Conservation (phyloP, 768 basidiomycete species). For the Rhizopogon vinicolor region DNA sequence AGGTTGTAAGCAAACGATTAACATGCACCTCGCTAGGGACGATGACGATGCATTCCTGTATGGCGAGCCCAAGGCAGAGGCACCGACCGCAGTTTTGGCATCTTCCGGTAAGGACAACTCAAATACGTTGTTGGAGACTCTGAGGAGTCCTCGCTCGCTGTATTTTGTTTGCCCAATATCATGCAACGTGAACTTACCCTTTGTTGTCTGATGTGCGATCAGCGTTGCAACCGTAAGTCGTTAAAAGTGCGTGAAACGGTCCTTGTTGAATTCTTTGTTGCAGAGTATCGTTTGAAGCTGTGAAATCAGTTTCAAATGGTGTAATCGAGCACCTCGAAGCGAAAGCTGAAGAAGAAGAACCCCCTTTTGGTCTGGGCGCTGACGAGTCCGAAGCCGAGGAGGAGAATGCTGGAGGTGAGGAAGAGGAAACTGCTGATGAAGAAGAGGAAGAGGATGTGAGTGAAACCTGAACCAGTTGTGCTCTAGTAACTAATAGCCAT, state of each 20-base stretch:
- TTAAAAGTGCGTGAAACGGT: slow-evolving; percentile 21
- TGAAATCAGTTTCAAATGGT: slow-evolving; percentile 39
- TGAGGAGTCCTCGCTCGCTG: slow-evolving; percentile 27
- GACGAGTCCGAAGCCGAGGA: slow-evolving; percentile 25
- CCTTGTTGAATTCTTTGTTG: slow-evolving; percentile 16
- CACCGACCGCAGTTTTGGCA: slow-evolving; percentile 26
- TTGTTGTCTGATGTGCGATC: slow-evolving; percentile 34
- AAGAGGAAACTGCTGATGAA: slow-evolving; percentile 22
- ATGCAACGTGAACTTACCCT: slow-evolving; percentile 36
- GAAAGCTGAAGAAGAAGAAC: slow-evolving; percentile 33
- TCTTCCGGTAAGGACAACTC: slow-evolving; percentile 45
- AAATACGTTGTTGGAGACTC: slow-evolving; percentile 18
- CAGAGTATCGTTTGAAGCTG: slow-evolving; percentile 38
- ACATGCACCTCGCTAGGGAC: slow-evolving; percentile 42
- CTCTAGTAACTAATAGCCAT: slow-evolving; percentile 4
- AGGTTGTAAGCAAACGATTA: slow-evolving; percentile 14
- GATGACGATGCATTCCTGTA: slow-evolving; percentile 83
- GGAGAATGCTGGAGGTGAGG: slow-evolving; percentile 38
- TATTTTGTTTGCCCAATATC: slow-evolving; percentile 30
- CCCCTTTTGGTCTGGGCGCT: slow-evolving; percentile 21
- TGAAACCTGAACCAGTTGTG: slow-evolving; percentile 2
- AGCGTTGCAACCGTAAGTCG: slow-evolving; percentile 66
- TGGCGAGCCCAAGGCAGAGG: slow-evolving; percentile 43
- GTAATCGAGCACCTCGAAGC: slow-evolving; percentile 47
- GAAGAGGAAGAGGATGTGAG: slow-evolving; percentile 40